A percentile compares a stretch with the other conserved stretches of the same genome.
phyloP scores from a whole-genome alignment of 148 eudicot genomes.

The Nepenthes gracilis region DNA sequence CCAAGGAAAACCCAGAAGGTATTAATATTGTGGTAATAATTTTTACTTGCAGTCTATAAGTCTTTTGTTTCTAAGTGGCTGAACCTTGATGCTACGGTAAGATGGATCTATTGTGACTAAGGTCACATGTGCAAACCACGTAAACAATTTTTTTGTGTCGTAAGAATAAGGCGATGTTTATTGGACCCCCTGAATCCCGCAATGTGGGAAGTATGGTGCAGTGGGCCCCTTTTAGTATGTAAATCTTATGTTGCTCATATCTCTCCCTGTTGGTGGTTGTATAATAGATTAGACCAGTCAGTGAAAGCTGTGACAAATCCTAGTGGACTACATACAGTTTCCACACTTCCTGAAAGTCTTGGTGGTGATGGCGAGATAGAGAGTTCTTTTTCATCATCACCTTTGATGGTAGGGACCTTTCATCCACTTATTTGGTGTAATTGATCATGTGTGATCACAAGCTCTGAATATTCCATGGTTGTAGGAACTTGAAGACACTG shows the following conservation, averaged over 20 bases:
- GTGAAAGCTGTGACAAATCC: constrained; percentile 26
- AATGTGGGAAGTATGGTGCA: no score
- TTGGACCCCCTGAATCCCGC: no score
- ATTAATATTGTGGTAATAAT: neutral
- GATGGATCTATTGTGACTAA: no score
- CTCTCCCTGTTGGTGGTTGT: constrained; percentile 14
- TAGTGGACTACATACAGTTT: constrained; percentile 14
- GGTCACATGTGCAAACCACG: no score
- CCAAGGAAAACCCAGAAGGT: constrained; percentile 75
- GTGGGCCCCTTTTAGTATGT: neutral
- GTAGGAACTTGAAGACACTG: constrained; percentile 60
- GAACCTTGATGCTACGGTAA: no score
- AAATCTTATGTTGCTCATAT: constrained; percentile 1
- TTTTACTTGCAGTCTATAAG: constrained; percentile 2
- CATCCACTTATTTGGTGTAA: neutral
- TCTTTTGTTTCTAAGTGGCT: neutral
- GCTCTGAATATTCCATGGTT: constrained; percentile 14
- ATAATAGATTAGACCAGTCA: constrained; percentile 62
- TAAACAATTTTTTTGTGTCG: no score
- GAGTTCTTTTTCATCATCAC: constrained; percentile 24
- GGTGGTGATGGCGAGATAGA: constrained; percentile 28
- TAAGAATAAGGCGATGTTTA: no score
- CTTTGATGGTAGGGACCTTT: constrained; percentile 33
- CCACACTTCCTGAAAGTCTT: constrained; percentile 19
- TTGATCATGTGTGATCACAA: neutral